Evolutionary conservation across 2,329 filamentous ascomycete genomes (phyloP), one percentile per base, ranked within the genome.

Genomic region (Beauveria asiatica): DNA sequence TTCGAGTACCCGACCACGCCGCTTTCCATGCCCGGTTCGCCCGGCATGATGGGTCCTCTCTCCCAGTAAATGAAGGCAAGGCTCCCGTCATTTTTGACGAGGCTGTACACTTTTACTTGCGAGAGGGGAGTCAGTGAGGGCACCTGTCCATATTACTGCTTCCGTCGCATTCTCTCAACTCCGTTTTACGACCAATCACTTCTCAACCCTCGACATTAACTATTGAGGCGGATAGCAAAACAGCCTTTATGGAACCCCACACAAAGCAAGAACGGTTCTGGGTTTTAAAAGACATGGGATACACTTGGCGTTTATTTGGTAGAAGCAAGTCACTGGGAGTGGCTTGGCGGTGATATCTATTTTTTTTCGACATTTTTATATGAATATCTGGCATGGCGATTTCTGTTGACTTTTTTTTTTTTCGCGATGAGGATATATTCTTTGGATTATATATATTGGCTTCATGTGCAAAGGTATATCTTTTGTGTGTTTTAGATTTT

Each of bases 1-100:
- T 85, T 82, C 69, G 81, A 85, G 65, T 86, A 86, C 74, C 87
- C 87, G 42, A 83, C 82, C 48, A 90, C 88, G 57, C 88, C 88
- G 62, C 76, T 88, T 64, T 89, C 86, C n/a, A 86, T 90, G 83
- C 86, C 86, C 37, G 81, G 80, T 51, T 89, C 87, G 49, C 87
- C 87, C 48, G 80, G 80, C 66, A 74, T 82, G 70, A 72, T 79
- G 13, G 71, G 69, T 11, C 68, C 70, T 46, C 67, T 61, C 37
- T 61, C 61, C n/a, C 59, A 59, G 19, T 55, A 58, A 46, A 59
- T 75, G 59, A 65, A 16, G 5, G 72, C 25, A 74, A 30, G 30
- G 30, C 74, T 3, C 42, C 30, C 19, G 39, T 45, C 52, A 16
- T 8, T 39, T 13, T 13, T 11, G 39, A 57, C 33, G 45, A 57